Evolutionary conservation across 805 yeast genomes (phyloP).

Genomic region (Ogataea angusta): DNA sequence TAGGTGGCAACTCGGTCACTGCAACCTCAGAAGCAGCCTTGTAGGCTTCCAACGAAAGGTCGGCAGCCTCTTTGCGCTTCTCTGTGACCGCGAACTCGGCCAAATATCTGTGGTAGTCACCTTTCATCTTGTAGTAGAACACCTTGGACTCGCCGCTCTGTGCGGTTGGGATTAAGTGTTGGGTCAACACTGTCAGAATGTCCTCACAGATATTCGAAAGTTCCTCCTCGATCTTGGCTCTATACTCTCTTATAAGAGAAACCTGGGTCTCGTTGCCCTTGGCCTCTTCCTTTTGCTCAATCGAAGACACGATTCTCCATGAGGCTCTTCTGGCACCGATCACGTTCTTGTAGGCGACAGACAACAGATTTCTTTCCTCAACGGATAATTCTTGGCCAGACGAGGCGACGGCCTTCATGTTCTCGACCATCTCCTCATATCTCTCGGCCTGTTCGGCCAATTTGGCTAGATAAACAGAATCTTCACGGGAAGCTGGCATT

Average conservation of each 20-base stretch:
- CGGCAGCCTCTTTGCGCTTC: slow-evolving; percentile 89
- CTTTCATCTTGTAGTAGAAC: slow-evolving; percentile 98
- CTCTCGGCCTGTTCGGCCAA: slow-evolving; percentile 99
- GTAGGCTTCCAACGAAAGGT: slow-evolving; percentile 89
- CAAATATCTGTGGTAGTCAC: slow-evolving; percentile 98
- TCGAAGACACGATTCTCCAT: slow-evolving; percentile 98
- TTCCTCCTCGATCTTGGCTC: slow-evolving; percentile 91
- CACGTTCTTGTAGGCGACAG: slow-evolving; percentile 97
- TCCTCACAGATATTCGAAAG: slow-evolving; percentile 92
- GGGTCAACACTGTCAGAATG: slow-evolving; percentile 80
- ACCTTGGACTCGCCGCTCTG: slow-evolving; percentile 97
- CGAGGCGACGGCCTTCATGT: slow-evolving; percentile 96
- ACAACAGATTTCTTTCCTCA: slow-evolving; percentile 95
- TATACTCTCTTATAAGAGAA: slow-evolving; percentile 84
- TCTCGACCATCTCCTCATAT: slow-evolving; percentile 98
- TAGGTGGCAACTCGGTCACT: slow-evolving; percentile 94
- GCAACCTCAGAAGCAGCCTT: slow-evolving; percentile 96
- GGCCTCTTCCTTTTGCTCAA: slow-evolving; percentile 96
- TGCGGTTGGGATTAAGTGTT: slow-evolving; percentile 90
- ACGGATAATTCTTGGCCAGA: slow-evolving; percentile 93
- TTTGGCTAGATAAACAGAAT: slow-evolving; percentile 95
- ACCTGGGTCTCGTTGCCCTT: slow-evolving; percentile 94
- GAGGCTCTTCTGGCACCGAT: slow-evolving; percentile 99
- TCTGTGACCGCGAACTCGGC: slow-evolving; percentile 95
- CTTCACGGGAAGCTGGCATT: slow-evolving; percentile 91